Percentiles rank a stretch among this genome's conserved stretches.
Evolutionary conservation across 179 eudicot species (phyloP).

Genomic region (Silene noctiflora): DNA sequence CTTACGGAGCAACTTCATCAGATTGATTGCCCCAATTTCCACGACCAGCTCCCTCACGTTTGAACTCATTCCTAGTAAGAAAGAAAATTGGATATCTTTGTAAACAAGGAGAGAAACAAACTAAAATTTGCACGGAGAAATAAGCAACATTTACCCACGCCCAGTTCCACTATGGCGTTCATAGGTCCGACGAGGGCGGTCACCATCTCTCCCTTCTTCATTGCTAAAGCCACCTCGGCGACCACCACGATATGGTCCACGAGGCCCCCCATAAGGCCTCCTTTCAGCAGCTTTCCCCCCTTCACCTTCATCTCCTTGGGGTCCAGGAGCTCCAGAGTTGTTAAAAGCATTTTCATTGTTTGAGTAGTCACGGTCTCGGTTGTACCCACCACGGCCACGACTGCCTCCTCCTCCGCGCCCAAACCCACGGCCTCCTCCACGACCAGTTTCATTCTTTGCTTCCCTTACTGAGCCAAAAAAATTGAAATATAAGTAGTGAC

Average conservation of each 20-base stretch:
- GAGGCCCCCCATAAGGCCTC: constrained; percentile 61
- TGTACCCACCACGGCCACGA: constrained; percentile 41
- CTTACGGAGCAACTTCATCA: constrained; percentile 72
- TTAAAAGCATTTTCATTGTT: constrained; percentile 49
- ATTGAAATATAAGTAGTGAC: not conserved
- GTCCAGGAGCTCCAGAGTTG: constrained; percentile 37
- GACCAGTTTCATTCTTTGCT: constrained; percentile 31
- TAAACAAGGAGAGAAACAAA: not conserved
- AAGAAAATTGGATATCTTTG: not conserved
- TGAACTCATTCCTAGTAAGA: constrained; percentile 54
- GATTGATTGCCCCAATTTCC: constrained; percentile 87
- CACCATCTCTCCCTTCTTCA: constrained; percentile 73
- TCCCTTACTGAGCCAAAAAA: constrained; percentile 28
- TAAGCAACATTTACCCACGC: constrained; percentile 50
- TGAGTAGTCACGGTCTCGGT: constrained; percentile 38
- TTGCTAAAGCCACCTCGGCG: constrained; percentile 70
- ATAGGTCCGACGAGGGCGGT: constrained; percentile 52
- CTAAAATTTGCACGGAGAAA: not conserved
- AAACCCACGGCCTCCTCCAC: constrained; percentile 36
- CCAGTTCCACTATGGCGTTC: constrained; percentile 98
- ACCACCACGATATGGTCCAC: constrained; percentile 67
- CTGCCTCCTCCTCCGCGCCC: constrained; percentile 37
- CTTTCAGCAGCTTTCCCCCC: constrained; percentile 52
- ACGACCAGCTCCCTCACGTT: constrained; percentile 90
- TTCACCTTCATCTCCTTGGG: constrained; percentile 55